Base-by-base conservation (phyloP, 2,329 filamentous ascomycete species). In the Hymenoscyphus linearis region DNA sequence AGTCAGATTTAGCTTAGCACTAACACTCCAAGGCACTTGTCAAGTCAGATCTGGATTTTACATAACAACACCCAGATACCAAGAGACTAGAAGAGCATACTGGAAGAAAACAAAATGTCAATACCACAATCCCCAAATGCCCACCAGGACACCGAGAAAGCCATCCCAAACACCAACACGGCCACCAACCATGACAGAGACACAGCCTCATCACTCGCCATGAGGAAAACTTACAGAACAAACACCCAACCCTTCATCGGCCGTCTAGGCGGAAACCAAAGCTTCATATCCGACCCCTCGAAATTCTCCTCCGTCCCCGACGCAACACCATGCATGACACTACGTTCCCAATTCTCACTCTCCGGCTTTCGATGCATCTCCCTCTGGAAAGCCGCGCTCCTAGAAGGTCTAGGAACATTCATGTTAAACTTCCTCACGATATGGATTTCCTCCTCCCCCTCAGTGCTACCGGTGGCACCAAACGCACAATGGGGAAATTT, bases 371-470 rank as follows among this genome's bases (percentile, higher is more conserved):
- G 63, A 0, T 71, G 73, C 37, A 22, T 64, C 1, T 68, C 72
- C 56, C 57, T 78, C 2, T 79, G 76, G 74, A 78, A 77, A 60
- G 74, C 75, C 2, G 76, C 75, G 1, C 40, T 76, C 2, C 69
- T 77, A 2, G 77, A 78, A 65, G 76, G 74, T 25, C 61, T 77
- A 60, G 62, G 59, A 6, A 22, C 47, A 5, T 27, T 60, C 10
- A 59, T 61, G 53, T 44, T 64, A 4, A 55, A 58, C 35, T 64
- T 59, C 14, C 37, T 60, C n/a, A 64, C 62, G 4, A 55, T 60
- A 10, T 63, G 52, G 27, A 60, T 57, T 40, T 57, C 26, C 18
- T 12, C 56, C 4, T 62, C 63, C 2, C 56, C 61, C 4, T 4
- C 16, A 1, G 35, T 6, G 4, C 36, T 63, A 22, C 60, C 60